Evolutionary conservation across 306 rosid genomes (phyloP).

Genomic region (Vigna unguiculata): DNA sequence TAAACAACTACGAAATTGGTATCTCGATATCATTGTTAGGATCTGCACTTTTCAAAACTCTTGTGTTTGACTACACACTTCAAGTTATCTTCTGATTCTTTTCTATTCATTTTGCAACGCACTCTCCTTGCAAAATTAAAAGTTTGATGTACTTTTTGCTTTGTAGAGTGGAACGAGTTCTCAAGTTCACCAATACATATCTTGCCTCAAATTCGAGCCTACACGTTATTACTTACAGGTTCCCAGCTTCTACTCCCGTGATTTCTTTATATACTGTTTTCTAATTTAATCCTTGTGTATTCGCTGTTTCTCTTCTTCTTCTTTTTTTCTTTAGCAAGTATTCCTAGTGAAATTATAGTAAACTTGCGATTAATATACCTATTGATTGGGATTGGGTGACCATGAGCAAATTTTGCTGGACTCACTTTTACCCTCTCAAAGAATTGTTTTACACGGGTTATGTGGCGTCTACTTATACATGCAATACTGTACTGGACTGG

Average conservation of each 20-base stretch:
- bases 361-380: not conserved
- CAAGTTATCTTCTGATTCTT: not conserved
- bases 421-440: not conserved
- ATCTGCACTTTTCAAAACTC: not conserved
- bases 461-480: not conserved
- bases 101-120: not conserved
- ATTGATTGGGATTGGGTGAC: not conserved
- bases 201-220: conserved; percentile 38
- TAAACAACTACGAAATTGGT: not conserved
- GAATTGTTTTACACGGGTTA: not conserved
- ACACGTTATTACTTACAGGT: conserved; percentile 56
- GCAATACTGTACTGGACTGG: not conserved
- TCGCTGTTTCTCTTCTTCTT: conserved; percentile 11
- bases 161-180: conserved; percentile 63
- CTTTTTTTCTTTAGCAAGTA: not conserved
- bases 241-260: conserved; percentile 8
- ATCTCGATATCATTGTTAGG: not conserved
- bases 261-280: conserved; percentile 11
- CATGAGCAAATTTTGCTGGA: not conserved
- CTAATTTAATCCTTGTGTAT: not conserved
- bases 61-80: not conserved
- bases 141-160: not conserved
- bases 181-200: conserved; percentile 53
- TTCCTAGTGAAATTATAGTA: not conserved
- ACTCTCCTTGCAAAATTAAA: not conserved